These are phyloP conservation scores for Piedraia hortae DNA, from an alignment of 2,329 filamentous ascomycete genomes.

Conservation along the genomic window DNA sequence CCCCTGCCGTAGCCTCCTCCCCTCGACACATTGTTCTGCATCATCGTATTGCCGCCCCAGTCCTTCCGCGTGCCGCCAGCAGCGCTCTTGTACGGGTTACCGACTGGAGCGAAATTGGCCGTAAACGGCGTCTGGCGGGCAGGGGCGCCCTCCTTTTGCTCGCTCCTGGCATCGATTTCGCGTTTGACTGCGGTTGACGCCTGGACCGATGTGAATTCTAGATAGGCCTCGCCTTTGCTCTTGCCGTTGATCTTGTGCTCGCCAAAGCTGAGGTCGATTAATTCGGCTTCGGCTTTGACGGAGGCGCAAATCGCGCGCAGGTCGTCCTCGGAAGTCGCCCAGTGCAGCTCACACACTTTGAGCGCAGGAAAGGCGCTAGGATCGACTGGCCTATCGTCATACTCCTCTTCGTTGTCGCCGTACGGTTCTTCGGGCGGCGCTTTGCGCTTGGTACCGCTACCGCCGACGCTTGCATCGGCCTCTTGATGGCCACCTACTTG, in stretches of 20 bases:
- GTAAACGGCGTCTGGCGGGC: slow-evolving; percentile 4
- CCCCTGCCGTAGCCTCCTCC: slow-evolving; percentile 6
- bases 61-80: slow-evolving; percentile 13
- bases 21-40: slow-evolving; percentile 1
- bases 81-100: slow-evolving; percentile 62
- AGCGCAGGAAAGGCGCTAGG: slow-evolving; percentile 40
- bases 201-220: slow-evolving; percentile 62
- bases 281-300: slow-evolving; percentile 53
- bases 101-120: slow-evolving; percentile 4
- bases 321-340: slow-evolving; percentile 95
- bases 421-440: slow-evolving; percentile 16
- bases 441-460: slow-evolving; percentile 32
- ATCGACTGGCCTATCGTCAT: slow-evolving; percentile 20
- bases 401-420: slow-evolving; percentile 1
- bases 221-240: slow-evolving; percentile 74
- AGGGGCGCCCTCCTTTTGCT: slow-evolving; percentile 4
- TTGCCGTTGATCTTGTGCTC: slow-evolving; percentile 99
- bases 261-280: slow-evolving; percentile 85
- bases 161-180: slow-evolving; percentile 24
- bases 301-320: slow-evolving; percentile 49
- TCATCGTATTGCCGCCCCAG: slow-evolving; percentile 1
- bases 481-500: too few species aligned
- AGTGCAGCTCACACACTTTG: slow-evolving; percentile 69
- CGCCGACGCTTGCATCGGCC: not conserved
- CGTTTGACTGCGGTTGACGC: slow-evolving; percentile 68